A percentile compares a stretch with the other conserved stretches of the same genome.
Conservation (phyloP, 73 alveolate genomes). For the Paramecium bursaria region DNA sequence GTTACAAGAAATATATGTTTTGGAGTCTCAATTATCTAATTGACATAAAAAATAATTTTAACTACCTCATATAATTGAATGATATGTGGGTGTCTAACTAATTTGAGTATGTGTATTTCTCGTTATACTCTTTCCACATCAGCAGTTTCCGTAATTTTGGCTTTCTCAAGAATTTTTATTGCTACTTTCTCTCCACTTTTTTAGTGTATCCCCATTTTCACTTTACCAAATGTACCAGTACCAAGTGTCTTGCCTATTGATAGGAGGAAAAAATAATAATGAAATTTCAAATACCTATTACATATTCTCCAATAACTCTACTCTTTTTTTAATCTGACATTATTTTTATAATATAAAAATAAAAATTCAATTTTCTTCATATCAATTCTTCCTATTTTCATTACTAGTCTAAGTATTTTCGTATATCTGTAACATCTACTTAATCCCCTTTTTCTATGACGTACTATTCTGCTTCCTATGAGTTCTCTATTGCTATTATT, state of each 20-base stretch:
- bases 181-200: constrained; percentile 85
- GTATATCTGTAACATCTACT: constrained; percentile 13
- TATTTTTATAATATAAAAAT: too few species aligned
- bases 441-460: neutral
- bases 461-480: constrained; percentile 14
- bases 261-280: constrained; percentile 65
- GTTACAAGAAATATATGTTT: constrained; percentile 66
- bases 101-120: constrained; percentile 87
- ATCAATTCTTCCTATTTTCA: constrained; percentile 58
- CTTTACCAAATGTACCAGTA: constrained; percentile 69
- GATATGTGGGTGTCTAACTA: constrained; percentile 82
- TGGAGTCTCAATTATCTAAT: constrained; percentile 71
- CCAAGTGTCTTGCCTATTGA: constrained; percentile 67
- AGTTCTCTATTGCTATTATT: constrained; percentile 34
- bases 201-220: constrained; percentile 57
- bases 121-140: constrained; percentile 88
- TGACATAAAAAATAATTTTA: neutral
- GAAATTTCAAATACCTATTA: constrained; percentile 24
- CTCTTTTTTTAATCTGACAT: neutral
- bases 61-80: constrained; percentile 80
- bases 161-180: constrained; percentile 91
- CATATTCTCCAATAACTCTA: constrained; percentile 42
- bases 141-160: constrained; percentile 87
- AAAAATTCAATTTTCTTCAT: too few species aligned
- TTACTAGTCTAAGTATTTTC: constrained; percentile 45